Percentiles rank a stretch among this genome's conserved stretches.
Evolutionary conservation across 83 land plant genomes (phyloP).

Genomic region (Picea engelmannii): DNA sequence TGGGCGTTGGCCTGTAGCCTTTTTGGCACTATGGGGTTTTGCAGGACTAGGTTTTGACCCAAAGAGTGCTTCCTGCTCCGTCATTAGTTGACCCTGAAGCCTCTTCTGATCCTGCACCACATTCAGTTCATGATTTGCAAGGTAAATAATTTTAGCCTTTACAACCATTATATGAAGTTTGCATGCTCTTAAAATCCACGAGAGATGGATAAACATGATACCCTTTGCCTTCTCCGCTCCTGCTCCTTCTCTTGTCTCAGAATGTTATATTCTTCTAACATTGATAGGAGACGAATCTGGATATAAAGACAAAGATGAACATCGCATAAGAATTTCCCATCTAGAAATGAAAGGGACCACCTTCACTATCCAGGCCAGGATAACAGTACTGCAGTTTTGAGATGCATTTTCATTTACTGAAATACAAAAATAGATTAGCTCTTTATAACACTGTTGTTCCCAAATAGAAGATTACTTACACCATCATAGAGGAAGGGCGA

Average conservation of each 20-base stretch:
- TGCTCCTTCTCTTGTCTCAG: slow-evolving; percentile 87
- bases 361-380: too few relatives aligned
- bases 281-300: slow-evolving; percentile 70
- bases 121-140: background rate
- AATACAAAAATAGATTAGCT: too few relatives aligned
- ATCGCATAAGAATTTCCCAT: background rate
- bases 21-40: slow-evolving; percentile 52
- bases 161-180: background rate
- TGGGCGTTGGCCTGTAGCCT: slow-evolving; percentile 32
- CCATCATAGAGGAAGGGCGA: slow-evolving; percentile 83
- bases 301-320: background rate
- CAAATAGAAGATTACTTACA: slow-evolving; percentile 35
- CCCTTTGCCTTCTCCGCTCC: slow-evolving; percentile 76
- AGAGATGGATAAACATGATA: slow-evolving; percentile 15
- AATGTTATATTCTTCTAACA: slow-evolving; percentile 77
- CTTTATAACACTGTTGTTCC: too few relatives aligned
- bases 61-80: slow-evolving; percentile 89
- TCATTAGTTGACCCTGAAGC: slow-evolving; percentile 90
- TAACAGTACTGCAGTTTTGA: too few relatives aligned
- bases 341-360: background rate
- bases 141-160: background rate
- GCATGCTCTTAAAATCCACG: background rate
- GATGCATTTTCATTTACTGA: too few relatives aligned
- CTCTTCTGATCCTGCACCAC: slow-evolving; percentile 84
- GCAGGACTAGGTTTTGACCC: slow-evolving; percentile 96